Evolutionary conservation across 192 early-diverging fungal species (phyloP).

Genomic region (Coemansia sp.): DNA sequence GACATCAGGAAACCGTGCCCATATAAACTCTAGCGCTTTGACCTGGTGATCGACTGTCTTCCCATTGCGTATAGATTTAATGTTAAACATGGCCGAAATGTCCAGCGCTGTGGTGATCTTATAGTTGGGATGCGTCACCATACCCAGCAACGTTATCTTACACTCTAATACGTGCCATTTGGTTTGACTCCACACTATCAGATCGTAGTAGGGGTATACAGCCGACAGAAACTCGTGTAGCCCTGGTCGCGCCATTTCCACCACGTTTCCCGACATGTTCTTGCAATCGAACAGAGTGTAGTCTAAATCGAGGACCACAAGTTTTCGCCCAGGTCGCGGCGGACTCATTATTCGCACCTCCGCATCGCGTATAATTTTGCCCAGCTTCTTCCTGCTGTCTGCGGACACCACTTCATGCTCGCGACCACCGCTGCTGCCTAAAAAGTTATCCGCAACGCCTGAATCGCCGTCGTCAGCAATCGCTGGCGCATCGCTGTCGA

Average conservation of each 20-base stretch:
- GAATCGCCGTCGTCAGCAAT: constrained; percentile 11
- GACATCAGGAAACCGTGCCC: constrained; percentile 55
- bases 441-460: not conserved
- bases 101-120: constrained; percentile 71
- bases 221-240: constrained; percentile 64
- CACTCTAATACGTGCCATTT: constrained; percentile 68
- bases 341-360: constrained; percentile 34
- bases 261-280: constrained; percentile 56
- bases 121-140: constrained; percentile 62
- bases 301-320: constrained; percentile 76
- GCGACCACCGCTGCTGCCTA: not conserved
- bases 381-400: constrained; percentile 14
- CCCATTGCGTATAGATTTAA: constrained; percentile 57
- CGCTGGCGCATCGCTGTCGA: constrained; percentile 6
- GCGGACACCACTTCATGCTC: constrained; percentile 19
- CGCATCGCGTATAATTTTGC: not conserved
- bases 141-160: constrained; percentile 72
- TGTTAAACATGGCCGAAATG: constrained; percentile 67
- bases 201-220: constrained; percentile 67
- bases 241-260: constrained; percentile 64
- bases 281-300: constrained; percentile 78
- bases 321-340: constrained; percentile 55
- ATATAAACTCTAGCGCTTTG: constrained; percentile 69
- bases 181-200: constrained; percentile 80
- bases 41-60: constrained; percentile 62